Evolutionary conservation across 805 yeast genomes (phyloP).

Genomic region (Saccharomycopsis malanga): DNA sequence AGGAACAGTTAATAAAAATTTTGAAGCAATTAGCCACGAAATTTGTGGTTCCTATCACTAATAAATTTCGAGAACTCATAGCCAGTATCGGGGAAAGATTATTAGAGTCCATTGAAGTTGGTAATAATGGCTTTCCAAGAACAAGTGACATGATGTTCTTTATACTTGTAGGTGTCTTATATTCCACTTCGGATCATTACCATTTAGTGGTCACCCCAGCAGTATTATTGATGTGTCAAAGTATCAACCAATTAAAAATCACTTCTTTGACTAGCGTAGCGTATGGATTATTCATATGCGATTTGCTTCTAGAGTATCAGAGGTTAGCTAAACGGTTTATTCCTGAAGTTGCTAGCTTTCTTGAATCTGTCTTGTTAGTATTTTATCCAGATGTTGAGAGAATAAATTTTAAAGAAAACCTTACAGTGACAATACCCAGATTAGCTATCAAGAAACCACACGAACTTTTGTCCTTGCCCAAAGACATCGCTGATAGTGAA

Average conservation of each 20-base stretch:
- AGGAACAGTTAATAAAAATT: slow-evolving; percentile 38
- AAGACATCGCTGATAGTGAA: not conserved
- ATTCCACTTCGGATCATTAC: slow-evolving; percentile 93
- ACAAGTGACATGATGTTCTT: slow-evolving; percentile 60
- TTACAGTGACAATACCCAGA: slow-evolving; percentile 1
- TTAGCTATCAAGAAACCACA: not conserved
- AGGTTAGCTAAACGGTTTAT: slow-evolving; percentile 68
- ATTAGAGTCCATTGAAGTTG: slow-evolving; percentile 26
- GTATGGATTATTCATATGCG: slow-evolving; percentile 61
- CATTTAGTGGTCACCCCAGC: slow-evolving; percentile 89
- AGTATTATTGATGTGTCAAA: slow-evolving; percentile 62
- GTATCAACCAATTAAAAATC: slow-evolving; percentile 46
- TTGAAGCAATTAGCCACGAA: slow-evolving; percentile 56
- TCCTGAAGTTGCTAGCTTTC: slow-evolving; percentile 68
- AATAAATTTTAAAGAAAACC: not conserved
- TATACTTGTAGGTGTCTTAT: slow-evolving; percentile 64
- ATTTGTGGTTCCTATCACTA: slow-evolving; percentile 57
- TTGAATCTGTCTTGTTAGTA: slow-evolving; percentile 44
- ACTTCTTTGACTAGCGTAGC: slow-evolving; percentile 37
- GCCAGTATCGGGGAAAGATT: slow-evolving; percentile 49
- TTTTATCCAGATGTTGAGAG: slow-evolving; percentile 26
- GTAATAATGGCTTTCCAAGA: slow-evolving; percentile 31
- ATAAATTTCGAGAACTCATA: slow-evolving; percentile 52
- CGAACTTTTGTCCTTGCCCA: not conserved
- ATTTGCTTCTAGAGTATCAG: slow-evolving; percentile 64